Conservation (phyloP, 2,329 filamentous ascomycete genomes). For the Fusarium duplospermum region DNA sequence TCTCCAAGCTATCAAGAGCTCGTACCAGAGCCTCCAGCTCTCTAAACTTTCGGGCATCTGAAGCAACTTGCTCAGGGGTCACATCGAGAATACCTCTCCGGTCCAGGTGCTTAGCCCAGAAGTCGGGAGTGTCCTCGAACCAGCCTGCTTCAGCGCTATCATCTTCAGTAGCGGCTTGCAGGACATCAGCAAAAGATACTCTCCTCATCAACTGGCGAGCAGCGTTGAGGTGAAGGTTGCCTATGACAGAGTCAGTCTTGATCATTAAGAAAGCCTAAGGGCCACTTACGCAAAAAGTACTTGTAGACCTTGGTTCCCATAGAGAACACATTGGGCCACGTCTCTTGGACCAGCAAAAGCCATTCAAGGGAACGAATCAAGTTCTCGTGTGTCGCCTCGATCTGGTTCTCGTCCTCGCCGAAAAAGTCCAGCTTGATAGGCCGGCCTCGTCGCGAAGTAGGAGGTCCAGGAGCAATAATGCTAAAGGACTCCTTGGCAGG, state of each 20-base stretch:
- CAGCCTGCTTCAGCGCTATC: slow-evolving; percentile 52
- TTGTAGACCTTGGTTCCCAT: slow-evolving; percentile 81
- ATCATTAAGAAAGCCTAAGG: neutral
- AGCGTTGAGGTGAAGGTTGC: slow-evolving; percentile 63
- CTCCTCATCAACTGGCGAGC: slow-evolving; percentile 65
- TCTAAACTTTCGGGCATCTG: slow-evolving; percentile 71
- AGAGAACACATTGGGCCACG: slow-evolving; percentile 77
- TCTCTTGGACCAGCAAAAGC: slow-evolving; percentile 79
- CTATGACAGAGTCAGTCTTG: slow-evolving; percentile 48
- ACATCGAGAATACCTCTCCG: slow-evolving; percentile 50
- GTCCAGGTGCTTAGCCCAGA: slow-evolving; percentile 54
- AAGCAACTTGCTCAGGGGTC: slow-evolving; percentile 57
- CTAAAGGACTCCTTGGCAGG: slow-evolving; percentile 60
- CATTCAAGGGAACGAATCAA: slow-evolving; percentile 87
- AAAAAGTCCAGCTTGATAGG: slow-evolving; percentile 79
- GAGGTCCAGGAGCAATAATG: slow-evolving; percentile 59
- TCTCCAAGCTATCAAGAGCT: slow-evolving; percentile 75
- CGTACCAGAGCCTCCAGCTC: slow-evolving; percentile 76
- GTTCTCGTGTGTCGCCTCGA: slow-evolving; percentile 72
- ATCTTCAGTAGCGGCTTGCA: slow-evolving; percentile 55
- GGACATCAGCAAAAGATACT: slow-evolving; percentile 62
- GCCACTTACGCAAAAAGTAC: slow-evolving; percentile 80
- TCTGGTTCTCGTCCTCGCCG: slow-evolving; percentile 65
- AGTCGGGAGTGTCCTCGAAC: slow-evolving; percentile 53
- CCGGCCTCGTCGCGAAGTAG: slow-evolving; percentile 60